These are phyloP conservation scores for Penicillium oxalicum DNA, from an alignment of 2,329 filamentous ascomycete genomes.

Conservation along the genomic window DNA sequence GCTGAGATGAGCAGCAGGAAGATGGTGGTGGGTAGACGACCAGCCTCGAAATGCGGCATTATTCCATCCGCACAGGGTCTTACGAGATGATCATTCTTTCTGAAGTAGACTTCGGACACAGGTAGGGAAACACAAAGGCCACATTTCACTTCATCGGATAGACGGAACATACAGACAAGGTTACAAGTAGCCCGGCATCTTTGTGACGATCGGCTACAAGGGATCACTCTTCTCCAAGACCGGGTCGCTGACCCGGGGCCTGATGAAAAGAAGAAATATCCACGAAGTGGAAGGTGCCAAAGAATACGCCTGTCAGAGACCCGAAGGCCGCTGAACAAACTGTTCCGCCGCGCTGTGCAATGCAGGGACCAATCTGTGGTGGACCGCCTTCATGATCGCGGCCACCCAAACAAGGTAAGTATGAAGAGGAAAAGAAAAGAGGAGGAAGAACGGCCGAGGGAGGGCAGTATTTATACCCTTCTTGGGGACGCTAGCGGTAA, in stretches of 20 bases:
- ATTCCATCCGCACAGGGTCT: too few species aligned
- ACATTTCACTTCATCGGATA: too few species aligned
- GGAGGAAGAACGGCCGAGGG: constrained; percentile 20
- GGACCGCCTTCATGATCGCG: constrained; percentile 43
- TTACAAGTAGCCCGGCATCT: too few species aligned
- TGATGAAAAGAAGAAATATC: constrained; percentile 30
- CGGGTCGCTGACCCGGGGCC: constrained; percentile 25
- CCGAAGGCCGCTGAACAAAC: constrained; percentile 44
- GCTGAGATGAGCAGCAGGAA: too few species aligned
- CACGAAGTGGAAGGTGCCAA: constrained; percentile 30
- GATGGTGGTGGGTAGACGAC: too few species aligned
- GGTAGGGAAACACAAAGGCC: too few species aligned
- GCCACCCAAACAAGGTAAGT: constrained; percentile 48
- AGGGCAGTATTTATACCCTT: constrained; percentile 26
- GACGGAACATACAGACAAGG: too few species aligned
- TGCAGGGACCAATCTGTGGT: constrained; percentile 49
- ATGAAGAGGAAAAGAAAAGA: constrained; percentile 44
- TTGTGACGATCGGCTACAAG: background rate
- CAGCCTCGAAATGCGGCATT: too few species aligned
- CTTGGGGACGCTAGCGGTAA: constrained; percentile 23
- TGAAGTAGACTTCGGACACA: too few species aligned
- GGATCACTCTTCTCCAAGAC: constrained; percentile 32
- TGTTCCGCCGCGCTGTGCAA: constrained; percentile 53
- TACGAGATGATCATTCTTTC: too few species aligned
- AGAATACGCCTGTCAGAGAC: constrained; percentile 38